Conservation (phyloP, 2,329 filamentous ascomycete species). For the Elsinoe arachidis region DNA sequence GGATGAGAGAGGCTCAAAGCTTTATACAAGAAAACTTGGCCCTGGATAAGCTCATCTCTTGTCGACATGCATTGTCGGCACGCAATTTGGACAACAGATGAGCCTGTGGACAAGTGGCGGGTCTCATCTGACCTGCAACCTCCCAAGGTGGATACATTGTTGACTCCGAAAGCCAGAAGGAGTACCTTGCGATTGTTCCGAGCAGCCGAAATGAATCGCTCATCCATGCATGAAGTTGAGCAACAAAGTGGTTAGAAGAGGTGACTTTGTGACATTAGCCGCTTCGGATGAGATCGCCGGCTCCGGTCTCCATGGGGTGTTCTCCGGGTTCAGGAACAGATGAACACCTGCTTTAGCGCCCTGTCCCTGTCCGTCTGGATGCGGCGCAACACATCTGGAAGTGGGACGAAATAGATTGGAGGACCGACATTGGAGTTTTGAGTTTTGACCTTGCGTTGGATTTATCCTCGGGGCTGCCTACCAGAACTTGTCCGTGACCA, state of each 20-base stretch:
- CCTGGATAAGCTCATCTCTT: neutral
- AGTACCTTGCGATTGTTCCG: neutral
- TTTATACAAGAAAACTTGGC: constrained; percentile 5
- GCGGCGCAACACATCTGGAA: too few species aligned
- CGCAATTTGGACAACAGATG: neutral
- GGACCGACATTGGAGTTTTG: neutral
- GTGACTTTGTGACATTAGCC: neutral
- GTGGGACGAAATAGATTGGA: too few species aligned
- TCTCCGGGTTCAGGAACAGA: too few species aligned
- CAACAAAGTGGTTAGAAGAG: too few species aligned
- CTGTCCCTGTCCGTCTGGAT: too few species aligned
- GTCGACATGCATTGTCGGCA: neutral
- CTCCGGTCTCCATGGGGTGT: constrained; percentile 5
- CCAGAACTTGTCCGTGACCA: neutral
- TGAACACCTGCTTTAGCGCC: too few species aligned
- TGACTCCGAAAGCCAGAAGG: neutral
- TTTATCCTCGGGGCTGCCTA: neutral
- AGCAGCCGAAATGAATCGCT: neutral
- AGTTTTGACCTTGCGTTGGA: neutral
- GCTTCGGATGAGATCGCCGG: neutral
- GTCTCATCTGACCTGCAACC: neutral
- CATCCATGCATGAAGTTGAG: too few species aligned
- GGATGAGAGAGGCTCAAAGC: neutral
- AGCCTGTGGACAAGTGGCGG: neutral
- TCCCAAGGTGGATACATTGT: neutral